Evolutionary conservation across 129 eudicot genomes (phyloP), one percentile per base, ranked within the genome.

Genomic region (Flaveria ramosissima): DNA sequence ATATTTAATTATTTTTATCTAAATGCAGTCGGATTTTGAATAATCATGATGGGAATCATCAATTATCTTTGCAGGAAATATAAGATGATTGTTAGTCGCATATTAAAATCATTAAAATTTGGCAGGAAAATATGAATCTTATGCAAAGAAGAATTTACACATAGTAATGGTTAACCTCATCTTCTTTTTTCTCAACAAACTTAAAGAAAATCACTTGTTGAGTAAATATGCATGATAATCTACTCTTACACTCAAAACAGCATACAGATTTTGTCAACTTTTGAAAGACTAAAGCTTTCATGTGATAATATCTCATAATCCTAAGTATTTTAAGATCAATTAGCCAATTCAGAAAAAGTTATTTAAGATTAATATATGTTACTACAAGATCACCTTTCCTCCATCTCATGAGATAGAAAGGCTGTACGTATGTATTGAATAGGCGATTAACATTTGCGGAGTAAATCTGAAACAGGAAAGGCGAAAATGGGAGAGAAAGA

Each of bases 401-500:
- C 41, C 1, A 4, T 30, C 7, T 36, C 41, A 36, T 6, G 41
- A 36, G 41, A 36, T 36, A 36, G 41, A 36, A 36, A 36, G 41
- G 7, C 7, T 45, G 47, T 7, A 45, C 50, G 48, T 9, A 45
- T 45, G 50, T 45, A 45, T 11, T 2, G 50, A 11, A 13, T 36
- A 4, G 2, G 8, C 8, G 9, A 17, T 19, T 2, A 55, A 53
- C 23, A 12, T 7, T n/a, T 55, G 6, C 27, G 7, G 7, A 76
- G 9, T 23, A 4, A 59, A 20, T 45, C 15, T 63, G 78, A 36
- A 72, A 78, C 77, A 86, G 94, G 88, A 63, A 87, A 87, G 84
- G 96, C 96, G 7, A 89, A 89, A 73, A 86, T 85, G 90, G 92
- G 96, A 83, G 92, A 90, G 72, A 90, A 85, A 45, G 92, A 90